Conservation (phyloP, 805 yeast species). For the Candida sakaeoensis region DNA sequence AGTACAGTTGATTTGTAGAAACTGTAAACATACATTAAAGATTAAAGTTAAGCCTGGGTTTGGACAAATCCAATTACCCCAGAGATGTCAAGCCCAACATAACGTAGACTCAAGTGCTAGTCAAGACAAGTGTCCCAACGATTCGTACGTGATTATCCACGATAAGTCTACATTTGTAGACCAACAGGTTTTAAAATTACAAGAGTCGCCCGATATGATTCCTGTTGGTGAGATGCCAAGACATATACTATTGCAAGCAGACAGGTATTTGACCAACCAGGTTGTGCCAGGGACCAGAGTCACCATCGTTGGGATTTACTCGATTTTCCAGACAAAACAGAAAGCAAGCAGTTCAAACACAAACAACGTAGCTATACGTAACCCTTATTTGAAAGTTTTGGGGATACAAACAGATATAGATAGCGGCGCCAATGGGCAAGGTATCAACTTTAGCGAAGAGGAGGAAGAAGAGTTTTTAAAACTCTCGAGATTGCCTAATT, state of each 20-base stretch:
- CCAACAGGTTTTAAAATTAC: constrained; percentile 90
- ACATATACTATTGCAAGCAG: constrained; percentile 81
- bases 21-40: constrained; percentile 77
- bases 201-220: constrained; percentile 97
- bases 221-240: constrained; percentile 99
- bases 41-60: constrained; percentile 63
- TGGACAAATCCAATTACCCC: constrained; percentile 67
- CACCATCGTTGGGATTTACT: constrained; percentile 86
- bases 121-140: constrained; percentile 73
- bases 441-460: constrained; percentile 72
- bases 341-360: constrained; percentile 35
- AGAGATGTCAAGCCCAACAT: constrained; percentile 51
- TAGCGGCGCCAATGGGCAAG: constrained; percentile 56
- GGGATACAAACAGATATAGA: constrained; percentile 87
- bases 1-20: constrained; percentile 80
- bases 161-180: constrained; percentile 92
- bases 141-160: constrained; percentile 90
- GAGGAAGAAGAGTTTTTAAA: constrained; percentile 90
- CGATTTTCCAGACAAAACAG: constrained; percentile 68
- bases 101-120: constrained; percentile 38
- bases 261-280: constrained; percentile 82
- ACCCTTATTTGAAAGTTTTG: constrained; percentile 82
- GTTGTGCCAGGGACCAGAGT: constrained; percentile 96
- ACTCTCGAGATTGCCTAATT: constrained; percentile 75
- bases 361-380: constrained; percentile 82